Percentiles rank a stretch among this genome's conserved stretches.
phyloP scores from a whole-genome alignment of 768 basidiomycete species.

The Gyrodon lividus region DNA sequence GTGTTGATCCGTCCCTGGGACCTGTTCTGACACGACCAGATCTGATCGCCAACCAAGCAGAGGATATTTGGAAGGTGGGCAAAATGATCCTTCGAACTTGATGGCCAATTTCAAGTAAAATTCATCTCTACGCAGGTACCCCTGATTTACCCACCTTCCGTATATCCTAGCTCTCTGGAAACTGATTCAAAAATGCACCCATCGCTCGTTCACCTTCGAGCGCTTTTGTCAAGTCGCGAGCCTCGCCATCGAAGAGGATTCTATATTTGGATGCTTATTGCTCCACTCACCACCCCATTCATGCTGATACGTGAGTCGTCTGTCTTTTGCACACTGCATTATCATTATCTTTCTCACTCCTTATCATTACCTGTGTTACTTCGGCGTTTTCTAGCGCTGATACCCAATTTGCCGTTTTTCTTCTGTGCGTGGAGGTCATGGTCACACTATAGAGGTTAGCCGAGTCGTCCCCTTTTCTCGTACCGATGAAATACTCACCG shows the following conservation, averaged over 20 bases:
- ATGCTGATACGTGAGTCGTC: conserved; percentile 65
- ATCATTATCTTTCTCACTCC: conserved; percentile 1
- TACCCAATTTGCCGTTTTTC: conserved; percentile 85
- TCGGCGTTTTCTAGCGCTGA: conserved; percentile 48
- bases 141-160: conserved; percentile 43
- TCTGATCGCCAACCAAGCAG: conserved; percentile 14
- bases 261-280: conserved; percentile 59
- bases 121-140: conserved; percentile 46
- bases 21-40: conserved; percentile 42
- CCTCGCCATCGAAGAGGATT: conserved; percentile 69
- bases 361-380: background rate
- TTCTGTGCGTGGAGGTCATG: conserved; percentile 84
- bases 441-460: conserved; percentile 76
- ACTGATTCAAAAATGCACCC: conserved; percentile 26
- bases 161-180: conserved; percentile 48
- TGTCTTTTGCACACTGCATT: background rate
- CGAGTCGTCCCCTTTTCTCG: background rate
- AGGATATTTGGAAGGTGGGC: conserved; percentile 17
- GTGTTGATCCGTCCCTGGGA: conserved; percentile 66
- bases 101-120: background rate
- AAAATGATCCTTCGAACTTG: background rate
- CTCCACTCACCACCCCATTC: conserved; percentile 76
- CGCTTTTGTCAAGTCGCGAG: conserved; percentile 51
- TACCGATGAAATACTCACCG: background rate
- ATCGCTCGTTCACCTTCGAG: conserved; percentile 46